Evolutionary conservation across 2,329 filamentous ascomycete genomes (phyloP).

Genomic region (Alternaria sp.): DNA sequence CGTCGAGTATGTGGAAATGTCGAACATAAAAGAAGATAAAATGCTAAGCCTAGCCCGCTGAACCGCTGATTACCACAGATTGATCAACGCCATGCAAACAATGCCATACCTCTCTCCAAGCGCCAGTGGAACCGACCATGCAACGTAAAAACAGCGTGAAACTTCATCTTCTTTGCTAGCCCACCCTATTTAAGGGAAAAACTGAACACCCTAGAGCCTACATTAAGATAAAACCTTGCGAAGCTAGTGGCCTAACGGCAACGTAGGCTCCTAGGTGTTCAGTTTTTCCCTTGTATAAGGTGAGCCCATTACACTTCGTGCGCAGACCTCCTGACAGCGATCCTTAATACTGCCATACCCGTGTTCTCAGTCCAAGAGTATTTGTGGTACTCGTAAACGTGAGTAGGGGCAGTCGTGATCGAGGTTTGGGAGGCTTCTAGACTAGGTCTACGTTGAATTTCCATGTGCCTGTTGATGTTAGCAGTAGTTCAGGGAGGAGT

Average conservation of each 20-base stretch:
- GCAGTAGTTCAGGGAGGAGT: background rate
- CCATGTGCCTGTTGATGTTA: constrained; percentile 37
- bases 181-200: too few relatives aligned
- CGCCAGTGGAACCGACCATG: constrained; percentile 14
- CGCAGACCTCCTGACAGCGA: background rate
- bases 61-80: constrained; percentile 17
- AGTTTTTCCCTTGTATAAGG: too few relatives aligned
- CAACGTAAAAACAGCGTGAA: constrained; percentile 12
- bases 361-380: background rate
- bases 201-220: too few relatives aligned
- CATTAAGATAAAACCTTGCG: too few relatives aligned
- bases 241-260: too few relatives aligned
- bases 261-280: too few relatives aligned
- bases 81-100: constrained; percentile 19
- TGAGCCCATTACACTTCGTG: background rate
- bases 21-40: background rate
- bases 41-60: constrained; percentile 21
- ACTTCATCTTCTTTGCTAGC: background rate
- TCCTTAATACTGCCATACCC: background rate
- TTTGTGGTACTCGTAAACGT: background rate
- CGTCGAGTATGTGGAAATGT: background rate
- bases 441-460: constrained; percentile 39
- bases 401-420: background rate
- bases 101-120: constrained; percentile 13
- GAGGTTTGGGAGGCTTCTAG: constrained; percentile 9